Base-by-base conservation (phyloP, 768 basidiomycete species). In the Mycena venus region DNA sequence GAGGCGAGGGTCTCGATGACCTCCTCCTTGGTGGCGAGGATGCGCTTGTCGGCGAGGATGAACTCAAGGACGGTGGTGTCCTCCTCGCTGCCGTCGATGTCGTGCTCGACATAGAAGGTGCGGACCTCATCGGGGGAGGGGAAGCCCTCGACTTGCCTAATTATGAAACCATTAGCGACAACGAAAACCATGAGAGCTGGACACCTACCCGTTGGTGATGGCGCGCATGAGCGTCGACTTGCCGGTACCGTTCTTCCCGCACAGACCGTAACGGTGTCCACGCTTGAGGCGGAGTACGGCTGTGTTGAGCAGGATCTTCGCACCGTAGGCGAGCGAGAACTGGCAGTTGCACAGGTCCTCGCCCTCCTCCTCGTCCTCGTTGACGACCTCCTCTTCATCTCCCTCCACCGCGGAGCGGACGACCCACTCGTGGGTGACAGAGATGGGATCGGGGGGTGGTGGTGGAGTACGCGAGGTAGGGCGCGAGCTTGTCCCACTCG, bases 71-170 rank as follows among this genome's bases (percentile, higher is more conserved):
- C 94, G 53, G 96, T 93, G 66, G 94, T 98, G 19, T 95, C 95
- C 74, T 91, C 97, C 85, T 98, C 97, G 82, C 92, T 94, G 60
- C 97, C 97, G 80, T 99, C 97, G 77, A 99, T 98, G 83, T 99
- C 97, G 90, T 99, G 97, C 90, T 98, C 97, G 83, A 99, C 97
- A 86, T 98, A 99, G 93, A 98, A 99, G 75, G 97, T 99, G 84
- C 97, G 96, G 83, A 99, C 97, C 82, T 97, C 94, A 65, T 97
- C 95, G 68, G 96, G 96, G 23, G 97, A 97, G 15, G 97, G 97
- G 94, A 99, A 99, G 79, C 97, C 97, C 81, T 99, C 97, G 79
- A 99, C 97, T 87, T 99, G 97, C 72, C 88, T 87, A 27, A 75
- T 80, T 77, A 15, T 4, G 27, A 82, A 81, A 56, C 4, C 42